Evolutionary conservation across 148 eudicot species (phyloP).

Genomic region (Euryodendron excelsum): DNA sequence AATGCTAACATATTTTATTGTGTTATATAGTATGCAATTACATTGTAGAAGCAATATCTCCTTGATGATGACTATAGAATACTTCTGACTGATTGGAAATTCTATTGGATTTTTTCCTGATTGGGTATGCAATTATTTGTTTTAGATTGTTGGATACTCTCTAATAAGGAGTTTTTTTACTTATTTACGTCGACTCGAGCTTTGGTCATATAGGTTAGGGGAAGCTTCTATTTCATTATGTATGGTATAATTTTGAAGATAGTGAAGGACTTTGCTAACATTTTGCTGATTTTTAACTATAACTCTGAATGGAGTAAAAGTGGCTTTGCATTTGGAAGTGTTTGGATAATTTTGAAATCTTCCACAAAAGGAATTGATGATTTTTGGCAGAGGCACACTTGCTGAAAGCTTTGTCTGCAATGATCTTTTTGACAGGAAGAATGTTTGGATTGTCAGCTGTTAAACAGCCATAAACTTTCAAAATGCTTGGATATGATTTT

Average conservation of each 20-base stretch:
- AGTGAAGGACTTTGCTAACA: neutral
- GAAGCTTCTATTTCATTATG: neutral
- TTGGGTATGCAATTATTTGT: neutral
- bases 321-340: no score
- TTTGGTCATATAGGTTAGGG: neutral
- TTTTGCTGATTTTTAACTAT: neutral
- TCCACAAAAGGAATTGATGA: no score
- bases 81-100: neutral
- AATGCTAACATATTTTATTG: no score
- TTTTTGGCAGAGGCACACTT: no score
- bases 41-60: neutral
- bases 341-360: neutral
- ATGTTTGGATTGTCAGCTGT: no score
- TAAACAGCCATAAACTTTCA: no score
- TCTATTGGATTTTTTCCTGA: neutral
- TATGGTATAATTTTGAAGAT: neutral
- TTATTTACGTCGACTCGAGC: neutral
- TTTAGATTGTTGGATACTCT: neutral
- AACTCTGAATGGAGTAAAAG: no score
- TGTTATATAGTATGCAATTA: no score
- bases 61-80: neutral
- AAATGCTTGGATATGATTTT: no score
- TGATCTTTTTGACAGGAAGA: no score
- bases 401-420: no score
- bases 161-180: neutral